Conservation (phyloP, 2,329 filamentous ascomycete genomes). For the Fusarium irregulare region DNA sequence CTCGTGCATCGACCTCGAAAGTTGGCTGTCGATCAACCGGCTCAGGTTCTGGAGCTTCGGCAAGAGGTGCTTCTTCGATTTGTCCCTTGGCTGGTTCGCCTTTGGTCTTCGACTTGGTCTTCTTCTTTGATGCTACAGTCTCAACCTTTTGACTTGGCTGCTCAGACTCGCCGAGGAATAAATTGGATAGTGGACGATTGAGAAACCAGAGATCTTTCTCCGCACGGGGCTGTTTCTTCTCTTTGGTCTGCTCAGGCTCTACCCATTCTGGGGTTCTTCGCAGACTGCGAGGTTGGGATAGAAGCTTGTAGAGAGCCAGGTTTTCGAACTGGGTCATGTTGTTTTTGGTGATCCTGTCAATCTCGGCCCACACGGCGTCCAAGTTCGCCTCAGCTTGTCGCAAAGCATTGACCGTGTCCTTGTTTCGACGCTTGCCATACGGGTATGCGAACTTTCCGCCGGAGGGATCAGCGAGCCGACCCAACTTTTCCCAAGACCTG, state of each 20-base stretch:
- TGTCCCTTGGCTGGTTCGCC: background rate
- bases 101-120: background rate
- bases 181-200: background rate
- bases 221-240: rapidly evolving
- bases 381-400: background rate
- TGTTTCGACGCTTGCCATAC: background rate
- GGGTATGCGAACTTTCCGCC: background rate
- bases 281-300: background rate
- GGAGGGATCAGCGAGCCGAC: background rate
- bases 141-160: background rate
- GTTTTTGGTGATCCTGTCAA: background rate
- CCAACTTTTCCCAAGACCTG: background rate
- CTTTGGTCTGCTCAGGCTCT: background rate
- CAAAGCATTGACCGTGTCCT: background rate
- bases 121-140: background rate
- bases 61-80: rapidly evolving
- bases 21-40: background rate
- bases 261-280: background rate
- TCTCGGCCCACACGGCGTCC: background rate
- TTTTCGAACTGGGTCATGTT: background rate
- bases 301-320: rapidly evolving
- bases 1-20: background rate
- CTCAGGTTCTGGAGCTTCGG: background rate
- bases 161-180: background rate
- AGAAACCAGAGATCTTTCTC: background rate